Evolutionary conservation across 768 basidiomycete genomes (phyloP), one percentile per base, ranked within the genome.

Genomic region (Amanita muscaria): DNA sequence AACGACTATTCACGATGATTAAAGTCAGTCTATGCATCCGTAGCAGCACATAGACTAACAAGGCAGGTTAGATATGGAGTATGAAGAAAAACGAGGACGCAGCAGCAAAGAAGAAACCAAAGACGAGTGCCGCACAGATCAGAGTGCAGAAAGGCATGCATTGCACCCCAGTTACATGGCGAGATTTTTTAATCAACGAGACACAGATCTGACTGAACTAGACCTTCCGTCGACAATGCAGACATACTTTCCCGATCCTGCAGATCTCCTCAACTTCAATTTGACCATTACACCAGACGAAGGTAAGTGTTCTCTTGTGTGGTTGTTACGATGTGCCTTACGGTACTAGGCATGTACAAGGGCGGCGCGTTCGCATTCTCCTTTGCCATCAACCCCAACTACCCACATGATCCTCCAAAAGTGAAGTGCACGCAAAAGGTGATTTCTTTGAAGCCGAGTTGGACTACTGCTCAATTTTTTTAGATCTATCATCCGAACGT

Each of bases 71-170:
- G 96, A 97, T 99, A 58, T 97, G 96, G 86, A 89, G 83, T 53
- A 91, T 99, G 86, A 98, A 98, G 82, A 98, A 98, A 83, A 88
- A 84, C 57, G 91, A 97, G 72, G 90, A 98, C 59, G 88, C 88
- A 45, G 91, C 92, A 44, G 83, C 89, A 5, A 97, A 91, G 86
- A 94, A 81, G 80, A 89, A 86, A 74, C 96, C 96, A 34, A 97
- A 94, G 79, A 96, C 91, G 35, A 90, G 88, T 58, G 94, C 96
- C 12, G 96, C 96, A 22, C 93, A 97, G 66, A 88, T 99, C 62
- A 79, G 96, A 46, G 94, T 99, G n/a, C 96, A 99, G 75, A 99
- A 98, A 74, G 96, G 96, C 91, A 49, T 47, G 34, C 19, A 14
- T 8, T 12, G 9, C 14, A 12, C 23, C 16, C 16, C 23, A 21